These are phyloP conservation scores for Irpex lacteus DNA, from an alignment of 1,284 basidiomycete species.

Conservation along the genomic window DNA sequence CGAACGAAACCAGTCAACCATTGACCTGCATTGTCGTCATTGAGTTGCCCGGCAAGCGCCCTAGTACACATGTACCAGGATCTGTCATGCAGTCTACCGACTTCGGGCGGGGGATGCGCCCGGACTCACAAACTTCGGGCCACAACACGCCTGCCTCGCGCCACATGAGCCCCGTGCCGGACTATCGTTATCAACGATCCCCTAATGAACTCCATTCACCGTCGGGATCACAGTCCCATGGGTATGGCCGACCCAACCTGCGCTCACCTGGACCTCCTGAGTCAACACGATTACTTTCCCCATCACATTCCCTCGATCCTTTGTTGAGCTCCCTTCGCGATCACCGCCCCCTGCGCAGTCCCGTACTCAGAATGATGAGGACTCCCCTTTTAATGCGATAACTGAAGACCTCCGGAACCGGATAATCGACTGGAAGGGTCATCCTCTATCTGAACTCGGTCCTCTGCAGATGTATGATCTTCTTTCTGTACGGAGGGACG, in stretches of 20 bases:
- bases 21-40: conserved; percentile 90
- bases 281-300: conserved; percentile 19
- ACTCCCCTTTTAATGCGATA: conserved; percentile 75
- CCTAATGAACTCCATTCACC: conserved; percentile 11
- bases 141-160: conserved; percentile 18
- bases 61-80: conserved; percentile 52
- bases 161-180: conserved; percentile 10
- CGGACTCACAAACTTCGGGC: conserved; percentile 20
- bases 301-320: conserved; percentile 25
- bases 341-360: conserved; percentile 5
- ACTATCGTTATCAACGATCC: conserved; percentile 1
- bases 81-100: conserved; percentile 53
- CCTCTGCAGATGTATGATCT: conserved; percentile 89
- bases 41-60: conserved; percentile 78
- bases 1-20: conserved; percentile 69
- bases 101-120: conserved; percentile 18
- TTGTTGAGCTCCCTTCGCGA: conserved; percentile 11
- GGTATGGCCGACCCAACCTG: conserved; percentile 7
- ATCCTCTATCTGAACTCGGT: conserved; percentile 84
- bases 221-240: conserved; percentile 12
- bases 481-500: conserved; percentile 83
- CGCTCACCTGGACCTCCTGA: conserved; percentile 12
- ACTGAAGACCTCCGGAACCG: conserved; percentile 85
- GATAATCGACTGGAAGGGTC: conserved; percentile 93
- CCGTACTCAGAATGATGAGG: conserved; percentile 32